Conservation (phyloP, 1,139 yeast species). For the Saccharomyces hybrid region DNA sequence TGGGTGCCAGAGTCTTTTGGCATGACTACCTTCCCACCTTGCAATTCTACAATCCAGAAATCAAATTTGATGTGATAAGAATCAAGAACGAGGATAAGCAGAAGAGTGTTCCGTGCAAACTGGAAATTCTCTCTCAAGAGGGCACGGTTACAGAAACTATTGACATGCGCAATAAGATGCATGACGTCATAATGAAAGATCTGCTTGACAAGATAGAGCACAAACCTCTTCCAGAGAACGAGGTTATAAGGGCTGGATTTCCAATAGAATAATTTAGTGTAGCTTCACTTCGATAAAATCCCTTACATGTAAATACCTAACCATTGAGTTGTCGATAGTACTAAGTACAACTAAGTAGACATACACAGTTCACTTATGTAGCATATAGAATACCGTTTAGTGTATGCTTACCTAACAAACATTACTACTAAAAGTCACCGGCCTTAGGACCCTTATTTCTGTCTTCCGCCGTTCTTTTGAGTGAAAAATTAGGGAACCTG, state of each 20-base stretch:
- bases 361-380: not conserved
- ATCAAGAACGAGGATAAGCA: conserved; percentile 37
- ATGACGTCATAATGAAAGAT: conserved; percentile 25
- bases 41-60: conserved; percentile 70
- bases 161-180: conserved; percentile 25
- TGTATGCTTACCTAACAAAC: not conserved
- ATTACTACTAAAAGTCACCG: not conserved
- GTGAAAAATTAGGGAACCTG: not conserved
- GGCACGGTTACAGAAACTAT: conserved; percentile 17
- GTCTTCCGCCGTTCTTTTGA: not conserved
- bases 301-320: too few species aligned
- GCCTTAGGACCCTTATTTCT: not conserved
- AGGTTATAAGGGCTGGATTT: conserved; percentile 13
- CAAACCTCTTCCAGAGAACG: conserved; percentile 19
- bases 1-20: conserved; percentile 62
- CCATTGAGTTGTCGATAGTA: not conserved
- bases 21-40: conserved; percentile 63
- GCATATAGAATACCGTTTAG: not conserved
- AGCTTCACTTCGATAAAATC: too few species aligned
- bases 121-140: conserved; percentile 26
- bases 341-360: not conserved
- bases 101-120: conserved; percentile 23
- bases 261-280: not conserved
- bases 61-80: conserved; percentile 55
- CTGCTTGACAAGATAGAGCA: conserved; percentile 20